Conservation (phyloP, 306 rosid species). For the Sechiopsis laciniata region DNA sequence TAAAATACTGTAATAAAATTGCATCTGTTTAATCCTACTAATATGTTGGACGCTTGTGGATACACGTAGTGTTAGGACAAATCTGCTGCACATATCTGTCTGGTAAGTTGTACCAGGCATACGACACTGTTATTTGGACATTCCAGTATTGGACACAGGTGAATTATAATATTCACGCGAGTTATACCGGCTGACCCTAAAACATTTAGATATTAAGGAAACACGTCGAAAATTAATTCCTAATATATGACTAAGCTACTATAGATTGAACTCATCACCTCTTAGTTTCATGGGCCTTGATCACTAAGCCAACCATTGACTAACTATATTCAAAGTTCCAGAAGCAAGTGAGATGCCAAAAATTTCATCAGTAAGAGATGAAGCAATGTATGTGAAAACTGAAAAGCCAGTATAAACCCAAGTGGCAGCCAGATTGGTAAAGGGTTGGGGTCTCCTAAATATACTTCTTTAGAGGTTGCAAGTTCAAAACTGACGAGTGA, state of each 20-base stretch:
- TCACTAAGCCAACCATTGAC: background rate
- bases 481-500: too few relatives aligned
- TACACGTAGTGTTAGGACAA: conserved; percentile 11
- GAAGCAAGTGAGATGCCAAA: background rate
- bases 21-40: background rate
- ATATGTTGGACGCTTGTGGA: conserved; percentile 3
- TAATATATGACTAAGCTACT: too few relatives aligned
- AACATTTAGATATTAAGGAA: too few relatives aligned
- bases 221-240: too few relatives aligned
- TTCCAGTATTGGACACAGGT: background rate
- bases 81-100: conserved; percentile 6
- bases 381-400: background rate
- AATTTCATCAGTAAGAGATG: background rate
- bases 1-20: background rate
- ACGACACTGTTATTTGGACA: background rate
- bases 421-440: background rate
- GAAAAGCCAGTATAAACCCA: background rate
- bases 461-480: too few relatives aligned
- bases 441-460: background rate
- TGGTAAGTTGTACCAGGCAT: background rate
- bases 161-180: background rate
- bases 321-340: background rate
- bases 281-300: too few relatives aligned
- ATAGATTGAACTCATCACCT: too few relatives aligned
- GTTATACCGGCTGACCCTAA: background rate